These are phyloP conservation scores for Penicillium malachiteum DNA, from an alignment of 495 filamentous ascomycete species.

Conservation along the genomic window DNA sequence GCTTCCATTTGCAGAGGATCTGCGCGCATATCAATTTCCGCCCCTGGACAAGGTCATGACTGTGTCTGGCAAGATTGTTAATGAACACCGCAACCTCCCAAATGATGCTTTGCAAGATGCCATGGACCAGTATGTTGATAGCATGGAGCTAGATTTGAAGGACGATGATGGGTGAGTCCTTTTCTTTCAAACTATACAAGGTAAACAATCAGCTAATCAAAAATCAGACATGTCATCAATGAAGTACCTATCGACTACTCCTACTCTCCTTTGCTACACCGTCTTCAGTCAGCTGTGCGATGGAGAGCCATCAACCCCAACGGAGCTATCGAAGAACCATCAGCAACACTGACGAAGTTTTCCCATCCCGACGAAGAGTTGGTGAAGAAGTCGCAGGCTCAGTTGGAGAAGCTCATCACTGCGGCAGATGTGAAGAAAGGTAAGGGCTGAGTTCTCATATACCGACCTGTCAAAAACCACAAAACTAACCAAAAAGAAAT, in stretches of 20 bases:
- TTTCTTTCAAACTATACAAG: neutral
- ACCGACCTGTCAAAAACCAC: neutral
- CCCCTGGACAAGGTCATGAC: slow-evolving; percentile 87
- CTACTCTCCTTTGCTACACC: slow-evolving; percentile 90
- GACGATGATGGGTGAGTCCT: slow-evolving; percentile 71
- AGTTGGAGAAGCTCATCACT: slow-evolving; percentile 61
- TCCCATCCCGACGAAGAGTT: slow-evolving; percentile 71
- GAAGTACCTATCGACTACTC: slow-evolving; percentile 79
- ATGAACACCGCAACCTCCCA: slow-evolving; percentile 84
- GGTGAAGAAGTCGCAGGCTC: slow-evolving; percentile 49
- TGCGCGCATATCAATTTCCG: slow-evolving; percentile 85
- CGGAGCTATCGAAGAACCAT: slow-evolving; percentile 62
- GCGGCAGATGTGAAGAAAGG: slow-evolving; percentile 86
- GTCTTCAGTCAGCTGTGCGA: slow-evolving; percentile 80
- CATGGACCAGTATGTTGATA: slow-evolving; percentile 90
- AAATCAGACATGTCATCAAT: slow-evolving; percentile 60
- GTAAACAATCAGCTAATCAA: neutral
- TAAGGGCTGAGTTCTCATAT: slow-evolving; percentile 19
- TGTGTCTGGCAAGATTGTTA: slow-evolving; percentile 79
- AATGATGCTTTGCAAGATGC: slow-evolving; percentile 67
- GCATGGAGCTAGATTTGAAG: slow-evolving; percentile 76
- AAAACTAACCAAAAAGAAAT: neutral
- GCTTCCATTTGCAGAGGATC: slow-evolving; percentile 91
- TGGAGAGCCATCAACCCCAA: slow-evolving; percentile 75
- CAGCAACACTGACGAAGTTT: slow-evolving; percentile 69